phyloP scores from a whole-genome alignment of 768 basidiomycete genomes.

The Ramaria rubella region DNA sequence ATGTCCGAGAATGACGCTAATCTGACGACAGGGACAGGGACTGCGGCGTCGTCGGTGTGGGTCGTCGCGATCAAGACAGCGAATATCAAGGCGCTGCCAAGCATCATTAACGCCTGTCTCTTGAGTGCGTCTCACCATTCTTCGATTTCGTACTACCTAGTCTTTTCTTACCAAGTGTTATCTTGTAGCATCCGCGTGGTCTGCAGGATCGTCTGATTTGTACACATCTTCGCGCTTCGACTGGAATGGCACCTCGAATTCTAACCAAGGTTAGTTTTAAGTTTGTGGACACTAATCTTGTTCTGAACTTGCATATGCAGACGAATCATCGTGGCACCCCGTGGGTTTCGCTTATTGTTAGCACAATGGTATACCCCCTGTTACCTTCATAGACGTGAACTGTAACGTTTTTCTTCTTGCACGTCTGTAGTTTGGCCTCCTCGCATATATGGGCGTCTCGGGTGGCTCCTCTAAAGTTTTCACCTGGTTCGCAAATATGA shows the following conservation, averaged over 20 bases:
- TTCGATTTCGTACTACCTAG: slow-evolving; percentile 9
- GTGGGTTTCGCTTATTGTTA: background rate
- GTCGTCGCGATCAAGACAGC: slow-evolving; percentile 34
- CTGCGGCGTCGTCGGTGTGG: slow-evolving; percentile 31
- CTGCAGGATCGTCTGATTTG: slow-evolving; percentile 45
- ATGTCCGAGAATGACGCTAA: slow-evolving; percentile 26
- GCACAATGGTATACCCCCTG: background rate
- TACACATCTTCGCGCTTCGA: slow-evolving; percentile 46
- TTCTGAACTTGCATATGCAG: slow-evolving; percentile 21
- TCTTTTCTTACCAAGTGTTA: slow-evolving; percentile 31
- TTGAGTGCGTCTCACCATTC: slow-evolving; percentile 40
- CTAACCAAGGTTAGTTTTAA: slow-evolving; percentile 34
- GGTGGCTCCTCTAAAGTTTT: slow-evolving; percentile 34
- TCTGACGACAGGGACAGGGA: slow-evolving; percentile 22
- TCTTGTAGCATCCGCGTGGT: slow-evolving; percentile 51
- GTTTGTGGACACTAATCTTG: slow-evolving; percentile 42
- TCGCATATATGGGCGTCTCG: slow-evolving; percentile 37
- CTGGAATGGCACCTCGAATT: slow-evolving; percentile 46
- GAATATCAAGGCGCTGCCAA: slow-evolving; percentile 33
- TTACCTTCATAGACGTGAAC: no score
- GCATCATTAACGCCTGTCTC: slow-evolving; percentile 66
- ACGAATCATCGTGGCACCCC: slow-evolving; percentile 8
- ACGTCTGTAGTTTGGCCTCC: slow-evolving; percentile 29
- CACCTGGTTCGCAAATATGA: slow-evolving; percentile 37
- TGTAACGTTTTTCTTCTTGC: no score